Evolutionary conservation across 2,329 filamentous ascomycete genomes (phyloP), one percentile per base, ranked within the genome.

Genomic region (Apiospora phragmitis): DNA sequence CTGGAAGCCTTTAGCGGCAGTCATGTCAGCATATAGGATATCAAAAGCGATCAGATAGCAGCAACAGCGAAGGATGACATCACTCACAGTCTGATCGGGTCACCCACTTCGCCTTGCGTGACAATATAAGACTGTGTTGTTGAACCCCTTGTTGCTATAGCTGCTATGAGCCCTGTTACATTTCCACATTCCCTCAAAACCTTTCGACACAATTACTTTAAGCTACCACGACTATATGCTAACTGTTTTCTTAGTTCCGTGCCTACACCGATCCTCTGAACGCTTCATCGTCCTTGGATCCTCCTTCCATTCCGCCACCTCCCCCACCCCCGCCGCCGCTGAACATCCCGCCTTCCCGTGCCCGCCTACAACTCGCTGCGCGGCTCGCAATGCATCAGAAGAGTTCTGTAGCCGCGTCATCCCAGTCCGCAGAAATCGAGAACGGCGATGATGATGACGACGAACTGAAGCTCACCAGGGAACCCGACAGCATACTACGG

Each of bases 321-420:
- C 87, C 87, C 2, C 87, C 89, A 0, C 92, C 92, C n/a, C 93
- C 90, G 29, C 91, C 93, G 42, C 94, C 94, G 16, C 85, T 97
- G 77, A 96, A 95, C 79, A 91, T 95, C 45, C 91, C 93, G 0
- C 95, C 95, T 2, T 97, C 94, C 9, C 90, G 95, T 68, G 95
- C 95, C 9, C 90, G 95, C 68, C 87, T 94, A 70, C 94, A 97
- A 80, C 88, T 98, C n/a, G 95, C 94, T n/a, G 93, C 93, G 16
- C 90, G 95, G 16, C 87, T 98, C 77, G 89, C 93, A 2, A 89
- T 92, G 81, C 92, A 94, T 74, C 89, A 91, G 75, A 92, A 93
- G 80, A 89, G 90, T 74, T 82, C 85, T 7, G 81, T 84, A 32
- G 82, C 82, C 1, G 76, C 85, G 1, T 81, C 81, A 1, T 74